These are phyloP conservation scores for Globisporangium radiosum DNA, from an alignment of 352 stramenopile species.

Conservation along the genomic window DNA sequence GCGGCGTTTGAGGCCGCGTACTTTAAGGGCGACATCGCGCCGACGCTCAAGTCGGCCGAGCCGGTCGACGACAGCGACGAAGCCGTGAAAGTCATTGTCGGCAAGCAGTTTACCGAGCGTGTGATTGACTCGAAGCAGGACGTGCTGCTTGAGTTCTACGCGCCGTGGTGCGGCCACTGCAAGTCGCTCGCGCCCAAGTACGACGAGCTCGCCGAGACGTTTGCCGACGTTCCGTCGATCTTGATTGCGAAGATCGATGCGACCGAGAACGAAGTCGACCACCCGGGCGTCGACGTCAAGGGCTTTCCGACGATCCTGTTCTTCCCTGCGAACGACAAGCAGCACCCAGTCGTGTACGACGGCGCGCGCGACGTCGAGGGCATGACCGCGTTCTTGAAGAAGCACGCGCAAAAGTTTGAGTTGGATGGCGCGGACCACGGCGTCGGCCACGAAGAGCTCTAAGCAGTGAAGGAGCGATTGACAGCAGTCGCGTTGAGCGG, in stretches of 20 bases:
- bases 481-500: no score
- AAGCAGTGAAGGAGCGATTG: slow-evolving; percentile 6
- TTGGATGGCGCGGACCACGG: slow-evolving; percentile 55
- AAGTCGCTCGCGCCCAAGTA: slow-evolving; percentile 89
- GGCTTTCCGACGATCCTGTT: slow-evolving; percentile 95
- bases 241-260: slow-evolving; percentile 95
- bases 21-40: slow-evolving; percentile 80
- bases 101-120: slow-evolving; percentile 88
- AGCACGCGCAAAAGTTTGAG: slow-evolving; percentile 82
- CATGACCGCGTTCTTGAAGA: slow-evolving; percentile 85
- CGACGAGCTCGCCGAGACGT: slow-evolving; percentile 86
- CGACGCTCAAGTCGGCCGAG: slow-evolving; percentile 92
- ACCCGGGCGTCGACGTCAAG: slow-evolving; percentile 82
- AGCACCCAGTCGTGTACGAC: slow-evolving; percentile 82
- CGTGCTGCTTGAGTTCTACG: slow-evolving; percentile 90
- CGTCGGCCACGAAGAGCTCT: slow-evolving; percentile 60
- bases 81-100: slow-evolving; percentile 90
- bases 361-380: slow-evolving; percentile 75
- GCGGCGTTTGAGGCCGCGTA: slow-evolving; percentile 75
- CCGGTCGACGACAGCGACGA: slow-evolving; percentile 82
- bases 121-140: slow-evolving; percentile 87
- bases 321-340: slow-evolving; percentile 89
- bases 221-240: slow-evolving; percentile 86
- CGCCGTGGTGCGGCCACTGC: slow-evolving; percentile 94
- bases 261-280: slow-evolving; percentile 93